Conservation (phyloP, 306 rosid species). For the Cicer bijugum region DNA sequence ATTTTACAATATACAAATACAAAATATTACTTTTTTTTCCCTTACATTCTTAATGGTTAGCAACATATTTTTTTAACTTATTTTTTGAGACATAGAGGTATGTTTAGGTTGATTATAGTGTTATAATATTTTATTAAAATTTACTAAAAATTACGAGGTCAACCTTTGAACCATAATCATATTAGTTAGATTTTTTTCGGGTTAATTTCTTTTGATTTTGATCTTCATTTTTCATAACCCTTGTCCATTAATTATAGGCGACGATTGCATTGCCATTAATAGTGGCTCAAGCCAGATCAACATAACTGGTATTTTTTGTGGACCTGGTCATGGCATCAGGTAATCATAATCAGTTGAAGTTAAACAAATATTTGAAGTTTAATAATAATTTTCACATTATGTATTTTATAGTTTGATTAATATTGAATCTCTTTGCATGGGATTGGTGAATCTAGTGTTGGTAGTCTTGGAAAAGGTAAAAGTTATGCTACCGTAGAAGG, state of each 20-base stretch:
- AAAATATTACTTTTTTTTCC: too few species aligned
- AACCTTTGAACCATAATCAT: background rate
- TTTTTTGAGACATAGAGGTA: too few species aligned
- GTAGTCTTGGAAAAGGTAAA: conserved; percentile 55
- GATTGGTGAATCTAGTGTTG: conserved; percentile 49
- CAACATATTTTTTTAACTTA: too few species aligned
- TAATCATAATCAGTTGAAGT: background rate
- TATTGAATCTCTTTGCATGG: background rate
- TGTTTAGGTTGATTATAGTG: background rate
- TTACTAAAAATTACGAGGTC: too few species aligned
- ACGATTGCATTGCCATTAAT: conserved; percentile 60
- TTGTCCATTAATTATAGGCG: conserved; percentile 44
- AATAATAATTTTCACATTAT: background rate
- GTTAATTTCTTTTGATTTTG: background rate
- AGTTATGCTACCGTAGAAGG: conserved; percentile 45
- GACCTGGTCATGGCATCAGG: conserved; percentile 74
- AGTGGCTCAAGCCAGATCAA: conserved; percentile 50
- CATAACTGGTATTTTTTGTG: conserved; percentile 49
- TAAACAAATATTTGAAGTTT: background rate
- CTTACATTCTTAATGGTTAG: too few species aligned
- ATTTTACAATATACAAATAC: background rate
- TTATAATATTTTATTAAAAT: background rate
- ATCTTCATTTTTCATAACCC: background rate
- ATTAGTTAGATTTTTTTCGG: background rate
- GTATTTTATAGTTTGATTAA: background rate